Evolutionary conservation across 192 early-diverging fungal species (phyloP).

Genomic region (Entomortierella parvispora): DNA sequence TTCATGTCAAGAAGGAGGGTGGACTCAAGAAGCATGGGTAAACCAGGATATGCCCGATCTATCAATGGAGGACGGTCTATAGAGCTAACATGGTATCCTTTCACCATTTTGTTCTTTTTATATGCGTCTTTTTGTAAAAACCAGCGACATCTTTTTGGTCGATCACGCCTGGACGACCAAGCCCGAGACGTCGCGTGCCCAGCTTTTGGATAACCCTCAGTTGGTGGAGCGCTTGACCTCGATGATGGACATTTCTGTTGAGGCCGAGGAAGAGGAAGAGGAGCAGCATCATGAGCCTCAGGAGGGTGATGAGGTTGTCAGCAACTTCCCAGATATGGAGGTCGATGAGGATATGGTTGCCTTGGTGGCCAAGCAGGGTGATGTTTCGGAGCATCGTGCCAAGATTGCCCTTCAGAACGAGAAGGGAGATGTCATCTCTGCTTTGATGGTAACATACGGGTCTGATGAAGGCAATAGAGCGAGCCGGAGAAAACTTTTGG

Average conservation of each 20-base stretch:
- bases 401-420: conserved; percentile 63
- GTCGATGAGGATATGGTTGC: conserved; percentile 60
- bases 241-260: conserved; percentile 65
- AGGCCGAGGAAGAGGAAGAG: conserved; percentile 51
- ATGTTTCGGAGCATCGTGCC: conserved; percentile 63
- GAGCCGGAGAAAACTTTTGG: background rate
- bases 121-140: background rate
- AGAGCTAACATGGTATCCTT: background rate
- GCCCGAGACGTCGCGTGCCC: conserved; percentile 58
- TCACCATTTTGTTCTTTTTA: background rate
- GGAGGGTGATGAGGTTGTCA: conserved; percentile 3
- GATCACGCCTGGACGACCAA: conserved; percentile 82
- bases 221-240: conserved; percentile 71
- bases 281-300: conserved; percentile 42
- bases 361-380: conserved; percentile 67
- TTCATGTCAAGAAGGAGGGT: conserved; percentile 58
- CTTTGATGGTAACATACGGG: conserved; percentile 65
- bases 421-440: conserved; percentile 68
- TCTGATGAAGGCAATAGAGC: background rate
- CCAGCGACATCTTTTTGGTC: conserved; percentile 72
- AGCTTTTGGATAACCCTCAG: conserved; percentile 62
- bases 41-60: background rate
- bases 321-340: conserved; percentile 45
- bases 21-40: conserved; percentile 61
- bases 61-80: background rate